Percentiles rank a stretch among this genome's conserved stretches.
These are phyloP conservation scores for Apiotrichum akiyoshidainum DNA, from an alignment of 1,284 basidiomycete species.

Conservation along the genomic window DNA sequence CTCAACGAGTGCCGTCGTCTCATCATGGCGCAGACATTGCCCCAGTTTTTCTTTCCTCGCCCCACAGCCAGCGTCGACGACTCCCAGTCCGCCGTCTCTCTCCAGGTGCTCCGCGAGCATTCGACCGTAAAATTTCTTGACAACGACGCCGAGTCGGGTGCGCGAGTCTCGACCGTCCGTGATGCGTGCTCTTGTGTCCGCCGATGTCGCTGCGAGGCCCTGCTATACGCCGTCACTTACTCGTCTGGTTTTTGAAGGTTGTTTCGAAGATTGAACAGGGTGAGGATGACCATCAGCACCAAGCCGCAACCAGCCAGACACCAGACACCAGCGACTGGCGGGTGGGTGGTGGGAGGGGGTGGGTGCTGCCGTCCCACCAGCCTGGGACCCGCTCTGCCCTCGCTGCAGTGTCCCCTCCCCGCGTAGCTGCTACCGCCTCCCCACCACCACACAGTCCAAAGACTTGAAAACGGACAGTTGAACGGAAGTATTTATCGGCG, in stretches of 20 bases:
- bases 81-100: background rate
- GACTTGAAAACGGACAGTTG: too few species aligned
- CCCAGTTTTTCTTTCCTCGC: constrained; percentile 46
- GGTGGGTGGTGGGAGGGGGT: too few species aligned
- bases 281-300: constrained; percentile 1
- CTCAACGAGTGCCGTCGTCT: constrained; percentile 19
- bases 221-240: constrained; percentile 12
- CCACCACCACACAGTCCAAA: too few species aligned
- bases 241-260: constrained; percentile 23
- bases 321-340: background rate
- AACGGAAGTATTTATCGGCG: too few species aligned
- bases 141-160: background rate
- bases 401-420: too few species aligned
- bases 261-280: background rate
- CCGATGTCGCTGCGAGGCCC: constrained; percentile 2
- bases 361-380: too few species aligned
- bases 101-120: background rate
- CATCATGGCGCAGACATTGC: constrained; percentile 44
- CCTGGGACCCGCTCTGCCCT: background rate
- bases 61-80: background rate
- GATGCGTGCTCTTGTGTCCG: background rate
- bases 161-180: constrained; percentile 4
- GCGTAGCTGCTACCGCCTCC: too few species aligned
- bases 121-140: background rate
- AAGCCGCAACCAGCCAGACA: background rate